Base-by-base conservation (phyloP, 345 rosid species). In the Citrus hindsii region DNA sequence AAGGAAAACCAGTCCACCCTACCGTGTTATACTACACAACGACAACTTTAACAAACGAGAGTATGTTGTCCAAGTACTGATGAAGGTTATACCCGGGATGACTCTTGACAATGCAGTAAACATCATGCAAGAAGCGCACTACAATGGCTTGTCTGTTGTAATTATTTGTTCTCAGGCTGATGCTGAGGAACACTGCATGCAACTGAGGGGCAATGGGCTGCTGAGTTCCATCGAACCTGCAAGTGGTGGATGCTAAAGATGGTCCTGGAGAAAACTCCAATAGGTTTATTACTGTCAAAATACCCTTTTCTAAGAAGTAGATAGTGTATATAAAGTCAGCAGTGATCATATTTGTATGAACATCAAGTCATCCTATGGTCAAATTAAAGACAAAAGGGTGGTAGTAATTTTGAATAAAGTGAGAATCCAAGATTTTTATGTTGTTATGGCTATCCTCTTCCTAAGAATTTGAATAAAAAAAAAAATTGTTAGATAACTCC, bases 121-220 rank as follows among this genome's bases (percentile, higher is more conserved):
- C 68, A 91, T 96, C 74, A 96, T 96, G 98, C 98, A 96, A 88
- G 99, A 92, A 85, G 99, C 99, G 30, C 97, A 96, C 79, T 55
- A 86, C 85, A 96, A 94, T 75, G 99, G 97, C 42, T 37, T 94
- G 77, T 85, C 99, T 0, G 98, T 94, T 74, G 98, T 96, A 67
- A 96, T 96, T 38, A 90, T 94, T 37, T 96, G 98, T 69, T 84
- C 94, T 74, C 99, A 96, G 84, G 97, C 94, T 0, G 97, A 94
- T 76, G 99, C 97, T 0, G 99, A 96, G 76, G 94, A 90, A 22
- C 99, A 94, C 74, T 96, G 99, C 90, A 92, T 87, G 94, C 97
- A 92, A 84, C 87, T 96, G 53, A 87, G 99, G 9, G 99, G 97
- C 62, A 96, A 96, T 13, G 99, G 98, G 13, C 95, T 96, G 46